These are phyloP conservation scores for Glomus cerebriforme DNA, from an alignment of 192 early-diverging fungal genomes.

Conservation along the genomic window DNA sequence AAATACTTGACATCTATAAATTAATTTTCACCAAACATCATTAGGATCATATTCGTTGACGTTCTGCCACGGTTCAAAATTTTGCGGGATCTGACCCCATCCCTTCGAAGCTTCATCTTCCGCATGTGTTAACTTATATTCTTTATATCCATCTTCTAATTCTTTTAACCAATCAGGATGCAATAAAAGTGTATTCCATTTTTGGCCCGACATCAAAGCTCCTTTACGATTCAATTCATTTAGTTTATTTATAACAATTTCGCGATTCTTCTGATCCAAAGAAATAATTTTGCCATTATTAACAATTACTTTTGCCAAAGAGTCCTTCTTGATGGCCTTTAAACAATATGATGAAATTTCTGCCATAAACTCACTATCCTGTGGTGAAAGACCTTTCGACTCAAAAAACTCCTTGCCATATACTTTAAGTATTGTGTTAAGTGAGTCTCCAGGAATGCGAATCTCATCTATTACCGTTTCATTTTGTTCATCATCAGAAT, in stretches of 20 bases:
- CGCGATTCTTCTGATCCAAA: not conserved
- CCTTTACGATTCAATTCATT: not conserved
- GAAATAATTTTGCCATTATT: conserved; percentile 5
- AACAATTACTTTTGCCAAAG: not conserved
- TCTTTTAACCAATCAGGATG: not conserved
- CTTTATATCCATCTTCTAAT: conserved; percentile 2
- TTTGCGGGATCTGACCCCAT: not conserved
- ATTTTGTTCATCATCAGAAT: conserved; percentile 6
- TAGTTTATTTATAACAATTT: not conserved
- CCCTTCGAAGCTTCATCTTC: not conserved
- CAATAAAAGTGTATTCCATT: not conserved
- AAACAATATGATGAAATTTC: not conserved
- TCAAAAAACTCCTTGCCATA: not conserved
- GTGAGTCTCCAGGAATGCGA: not conserved
- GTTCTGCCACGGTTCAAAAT: not conserved
- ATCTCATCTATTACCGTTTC: not conserved
- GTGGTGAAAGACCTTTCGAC: not conserved
- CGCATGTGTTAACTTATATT: not conserved
- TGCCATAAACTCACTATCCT: not conserved
- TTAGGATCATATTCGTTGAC: not conserved
- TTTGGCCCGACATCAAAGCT: conserved; percentile 1
- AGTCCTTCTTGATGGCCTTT: conserved; percentile 3
- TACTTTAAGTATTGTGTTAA: not conserved
- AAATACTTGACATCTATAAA: too few species aligned
- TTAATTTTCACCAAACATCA: not conserved